Conservation (phyloP, 352 stramenopile genomes). For the Phytophthora citrophthora region DNA sequence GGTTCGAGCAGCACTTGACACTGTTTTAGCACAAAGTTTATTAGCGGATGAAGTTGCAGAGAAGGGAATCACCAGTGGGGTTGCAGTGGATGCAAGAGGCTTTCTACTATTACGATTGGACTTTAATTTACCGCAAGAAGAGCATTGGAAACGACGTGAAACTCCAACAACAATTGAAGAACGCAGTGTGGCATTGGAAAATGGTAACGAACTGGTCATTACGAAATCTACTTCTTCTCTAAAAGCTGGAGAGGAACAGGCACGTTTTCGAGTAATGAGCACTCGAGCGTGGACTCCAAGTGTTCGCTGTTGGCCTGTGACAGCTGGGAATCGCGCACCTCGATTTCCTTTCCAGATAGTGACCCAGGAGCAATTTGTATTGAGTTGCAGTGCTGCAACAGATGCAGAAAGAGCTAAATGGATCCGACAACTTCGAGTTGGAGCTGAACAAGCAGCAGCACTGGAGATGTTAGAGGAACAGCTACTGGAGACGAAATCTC, state of each 20-base stretch:
- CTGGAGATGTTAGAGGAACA: constrained; percentile 68
- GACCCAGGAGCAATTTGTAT: constrained; percentile 65
- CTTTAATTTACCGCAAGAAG: constrained; percentile 27
- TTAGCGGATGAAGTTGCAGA: constrained; percentile 38
- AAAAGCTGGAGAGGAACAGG: constrained; percentile 31
- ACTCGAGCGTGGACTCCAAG: constrained; percentile 53
- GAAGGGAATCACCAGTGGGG: background rate
- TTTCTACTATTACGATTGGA: constrained; percentile 48
- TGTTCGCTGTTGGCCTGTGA: constrained; percentile 33
- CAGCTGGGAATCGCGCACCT: constrained; percentile 24
- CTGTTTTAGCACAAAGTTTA: constrained; percentile 51
- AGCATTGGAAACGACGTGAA: constrained; percentile 32
- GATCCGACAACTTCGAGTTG: constrained; percentile 69
- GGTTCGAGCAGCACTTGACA: constrained; percentile 58
- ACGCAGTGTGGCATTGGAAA: constrained; percentile 51
- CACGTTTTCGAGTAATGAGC: constrained; percentile 48
- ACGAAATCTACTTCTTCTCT: constrained; percentile 30
- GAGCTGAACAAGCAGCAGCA: constrained; percentile 53
- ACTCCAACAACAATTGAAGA: constrained; percentile 46
- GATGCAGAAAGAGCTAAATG: constrained; percentile 67
- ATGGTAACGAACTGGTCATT: constrained; percentile 58
- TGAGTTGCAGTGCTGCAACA: constrained; percentile 64
- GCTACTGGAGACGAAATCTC: constrained; percentile 37
- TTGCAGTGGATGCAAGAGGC: constrained; percentile 20
- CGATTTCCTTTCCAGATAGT: constrained; percentile 76